These are phyloP conservation scores for Cadophora malorum DNA, from an alignment of 2,329 filamentous ascomycete genomes.

Conservation along the genomic window DNA sequence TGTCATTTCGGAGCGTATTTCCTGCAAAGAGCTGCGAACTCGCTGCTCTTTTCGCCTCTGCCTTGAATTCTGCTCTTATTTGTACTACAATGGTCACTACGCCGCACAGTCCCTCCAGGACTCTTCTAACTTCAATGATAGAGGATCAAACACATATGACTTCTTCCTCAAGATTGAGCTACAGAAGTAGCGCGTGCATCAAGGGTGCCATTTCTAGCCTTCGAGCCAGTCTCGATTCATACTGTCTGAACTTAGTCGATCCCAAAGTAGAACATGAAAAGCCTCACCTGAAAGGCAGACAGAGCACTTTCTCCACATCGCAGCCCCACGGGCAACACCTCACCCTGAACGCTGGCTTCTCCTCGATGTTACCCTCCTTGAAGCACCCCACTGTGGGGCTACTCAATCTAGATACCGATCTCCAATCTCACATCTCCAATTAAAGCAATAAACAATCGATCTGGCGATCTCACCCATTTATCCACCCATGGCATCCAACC, in stretches of 20 bases:
- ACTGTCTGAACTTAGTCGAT: neutral
- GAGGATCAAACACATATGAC: neutral
- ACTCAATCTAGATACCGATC: slow-evolving; percentile 11
- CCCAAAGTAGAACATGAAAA: neutral
- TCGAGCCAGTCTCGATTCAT: neutral
- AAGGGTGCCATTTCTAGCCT: neutral
- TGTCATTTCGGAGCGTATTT: neutral
- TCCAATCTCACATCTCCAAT: slow-evolving; percentile 5
- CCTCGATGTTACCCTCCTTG: neutral
- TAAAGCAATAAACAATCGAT: slow-evolving; percentile 1
- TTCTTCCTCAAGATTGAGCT: neutral
- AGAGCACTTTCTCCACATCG: slow-evolving; percentile 7
- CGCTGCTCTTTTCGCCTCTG: slow-evolving; percentile 7
- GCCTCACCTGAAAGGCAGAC: neutral
- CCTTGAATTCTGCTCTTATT: slow-evolving; percentile 11
- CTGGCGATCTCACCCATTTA: neutral
- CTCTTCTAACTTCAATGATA: neutral
- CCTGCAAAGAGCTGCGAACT: neutral
- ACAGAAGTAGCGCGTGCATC: neutral
- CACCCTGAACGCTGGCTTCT: neutral
- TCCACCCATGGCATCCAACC: neutral
- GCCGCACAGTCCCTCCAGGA: slow-evolving; percentile 1
- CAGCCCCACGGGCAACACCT: neutral
- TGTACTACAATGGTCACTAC: neutral
- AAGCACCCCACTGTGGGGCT: slow-evolving; percentile 11